Evolutionary conservation across 2,329 filamentous ascomycete genomes (phyloP), one percentile per base, ranked within the genome.

Genomic region (Colletotrichum camelliae): DNA sequence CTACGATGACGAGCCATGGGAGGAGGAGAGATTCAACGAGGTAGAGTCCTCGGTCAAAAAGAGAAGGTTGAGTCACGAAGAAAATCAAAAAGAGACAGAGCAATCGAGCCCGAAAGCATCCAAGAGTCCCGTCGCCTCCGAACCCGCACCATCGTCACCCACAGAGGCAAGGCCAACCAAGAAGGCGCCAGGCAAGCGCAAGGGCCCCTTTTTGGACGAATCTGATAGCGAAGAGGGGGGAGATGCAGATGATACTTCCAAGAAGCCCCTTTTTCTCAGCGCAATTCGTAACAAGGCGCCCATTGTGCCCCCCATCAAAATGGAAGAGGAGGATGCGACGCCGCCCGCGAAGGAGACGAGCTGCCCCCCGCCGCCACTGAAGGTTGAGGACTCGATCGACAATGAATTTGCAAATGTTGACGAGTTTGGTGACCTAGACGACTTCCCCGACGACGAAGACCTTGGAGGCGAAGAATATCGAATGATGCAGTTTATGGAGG

Each of bases 401-500:
- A 77, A 79, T 39, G 83, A 86, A 39, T 84, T 86, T 70, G 80
- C 82, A 27, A 82, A 85, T 18, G 75, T 85, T 37, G 85, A 83
- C 52, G 80, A 81, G 5, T 79, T 82, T 72, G 80, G 75, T 69
- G 86, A 86, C 60, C 79, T 93, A 79, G 92, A 94, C 79, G 91
- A 92, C 21, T 90, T 93, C 77, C 87, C 81, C 29, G 85, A 88
- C 35, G 82, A 88, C 39, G 86, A 88, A 61, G 82, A 84, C 1
- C 86, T 88, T 43, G 89, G 89, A 79, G 93, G 93, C 52, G 92
- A 94, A 80, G 93, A 94, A 81, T 90, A 89, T 77, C 86, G 91
- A 64, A 92, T 93, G 80, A 90, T 91, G 84, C 88, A 90, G 64
- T 96, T 91, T 83, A 95, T 96, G 92, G 91, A 93, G 80, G 93